These are phyloP conservation scores for Cyathus olla DNA, from an alignment of 1,284 basidiomycete genomes.

Conservation along the genomic window DNA sequence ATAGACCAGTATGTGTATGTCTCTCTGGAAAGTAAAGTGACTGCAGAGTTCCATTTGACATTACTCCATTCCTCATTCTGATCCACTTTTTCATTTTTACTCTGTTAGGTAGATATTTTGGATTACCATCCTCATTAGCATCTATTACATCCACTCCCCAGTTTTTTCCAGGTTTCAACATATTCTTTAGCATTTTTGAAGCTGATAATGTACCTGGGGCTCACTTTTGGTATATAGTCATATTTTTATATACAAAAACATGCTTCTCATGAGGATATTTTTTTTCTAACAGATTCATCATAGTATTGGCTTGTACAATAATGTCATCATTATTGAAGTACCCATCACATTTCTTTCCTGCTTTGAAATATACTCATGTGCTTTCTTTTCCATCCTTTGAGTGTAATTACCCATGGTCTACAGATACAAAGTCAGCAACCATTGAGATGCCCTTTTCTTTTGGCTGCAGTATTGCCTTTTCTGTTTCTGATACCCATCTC, in stretches of 20 bases:
- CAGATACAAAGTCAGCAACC: conserved; percentile 56
- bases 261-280: conserved; percentile 35
- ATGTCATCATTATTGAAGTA: conserved; percentile 37
- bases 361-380: conserved; percentile 24
- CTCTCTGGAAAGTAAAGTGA: too few species aligned
- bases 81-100: too few species aligned
- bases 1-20: too few species aligned
- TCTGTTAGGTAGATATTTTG: too few species aligned
- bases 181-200: conserved; percentile 26
- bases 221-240: conserved; percentile 44
- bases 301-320: conserved; percentile 21
- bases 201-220: conserved; percentile 39
- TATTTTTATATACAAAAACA: conserved; percentile 48
- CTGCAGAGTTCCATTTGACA: too few species aligned
- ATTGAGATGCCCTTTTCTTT: conserved; percentile 57
- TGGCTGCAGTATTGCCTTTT: conserved; percentile 34
- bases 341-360: conserved; percentile 35
- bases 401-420: conserved; percentile 51
- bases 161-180: conserved; percentile 16
- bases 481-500: conserved; percentile 43
- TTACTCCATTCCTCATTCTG: too few species aligned
- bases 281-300: conserved; percentile 38
- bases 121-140: too few species aligned
- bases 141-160: conserved; percentile 20
- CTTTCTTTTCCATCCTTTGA: conserved; percentile 21